Conservation (phyloP, 2,329 filamentous ascomycete genomes). For the Sphaerulina populicola region DNA sequence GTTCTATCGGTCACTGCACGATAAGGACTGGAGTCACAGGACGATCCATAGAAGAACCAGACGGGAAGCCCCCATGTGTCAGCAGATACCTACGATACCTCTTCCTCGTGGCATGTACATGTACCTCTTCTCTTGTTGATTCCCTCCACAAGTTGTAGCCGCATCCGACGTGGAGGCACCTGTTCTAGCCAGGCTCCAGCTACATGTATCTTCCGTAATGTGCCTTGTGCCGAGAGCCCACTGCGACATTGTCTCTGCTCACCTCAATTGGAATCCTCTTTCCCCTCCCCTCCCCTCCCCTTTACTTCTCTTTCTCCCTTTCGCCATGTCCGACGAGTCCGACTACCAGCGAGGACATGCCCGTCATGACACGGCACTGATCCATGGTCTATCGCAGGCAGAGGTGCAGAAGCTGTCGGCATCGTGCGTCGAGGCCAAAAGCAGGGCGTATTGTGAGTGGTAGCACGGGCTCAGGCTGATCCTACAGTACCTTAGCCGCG, state of each 20-base stretch:
- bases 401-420: slow-evolving; percentile 59
- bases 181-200: too few species aligned
- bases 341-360: slow-evolving; percentile 31
- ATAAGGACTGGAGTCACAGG: slow-evolving; percentile 5
- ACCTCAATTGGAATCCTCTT: too few species aligned
- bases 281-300: slow-evolving; percentile 11
- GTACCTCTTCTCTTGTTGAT: too few species aligned
- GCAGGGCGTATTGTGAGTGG: slow-evolving; percentile 65
- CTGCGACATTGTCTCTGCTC: too few species aligned
- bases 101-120: too few species aligned
- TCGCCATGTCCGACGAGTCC: slow-evolving; percentile 30
- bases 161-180: too few species aligned
- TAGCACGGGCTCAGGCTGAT: not conserved
- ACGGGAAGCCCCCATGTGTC: not conserved
- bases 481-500: too few species aligned
- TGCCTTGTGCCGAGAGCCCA: too few species aligned
- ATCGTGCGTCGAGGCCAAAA: slow-evolving; percentile 63
- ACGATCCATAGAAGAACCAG: too few species aligned
- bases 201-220: too few species aligned
- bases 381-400: slow-evolving; percentile 48
- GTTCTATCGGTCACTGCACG: not conserved
- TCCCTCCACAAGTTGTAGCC: too few species aligned
- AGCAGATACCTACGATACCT: not conserved
- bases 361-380: slow-evolving; percentile 36
- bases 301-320: slow-evolving; percentile 20